These are phyloP conservation scores for Pseudogymnoascus destructans DNA, from an alignment of 2,329 filamentous ascomycete genomes.

Conservation along the genomic window DNA sequence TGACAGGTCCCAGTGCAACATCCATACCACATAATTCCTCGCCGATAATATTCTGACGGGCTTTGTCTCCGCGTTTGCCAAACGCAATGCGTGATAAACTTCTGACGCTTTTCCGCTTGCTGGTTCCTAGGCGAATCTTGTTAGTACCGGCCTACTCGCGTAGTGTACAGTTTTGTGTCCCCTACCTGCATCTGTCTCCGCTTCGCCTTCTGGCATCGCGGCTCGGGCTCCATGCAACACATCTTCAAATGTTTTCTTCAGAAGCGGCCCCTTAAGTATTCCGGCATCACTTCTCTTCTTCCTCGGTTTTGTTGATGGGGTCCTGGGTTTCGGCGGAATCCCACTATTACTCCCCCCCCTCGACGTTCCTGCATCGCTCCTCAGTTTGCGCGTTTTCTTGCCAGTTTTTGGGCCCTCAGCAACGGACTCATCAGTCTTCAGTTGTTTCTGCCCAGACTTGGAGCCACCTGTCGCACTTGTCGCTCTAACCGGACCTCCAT, in stretches of 20 bases:
- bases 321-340: neutral
- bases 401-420: neutral
- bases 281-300: neutral
- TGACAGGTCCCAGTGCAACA: neutral
- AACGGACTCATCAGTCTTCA: neutral
- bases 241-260: constrained; percentile 1
- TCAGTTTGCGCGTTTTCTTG: neutral
- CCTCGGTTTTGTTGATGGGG: neutral
- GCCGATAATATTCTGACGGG: constrained; percentile 40
- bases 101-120: neutral
- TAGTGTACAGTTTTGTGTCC: neutral
- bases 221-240: neutral
- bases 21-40: constrained; percentile 36
- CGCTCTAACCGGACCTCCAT: constrained; percentile 2
- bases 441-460: neutral
- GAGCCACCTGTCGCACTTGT: neutral
- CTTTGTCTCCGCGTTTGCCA: constrained; percentile 24
- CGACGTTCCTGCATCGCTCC: neutral
- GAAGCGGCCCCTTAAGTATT: neutral
- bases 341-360: neutral
- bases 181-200: neutral
- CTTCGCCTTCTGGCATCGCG: neutral
- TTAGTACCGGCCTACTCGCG: neutral
- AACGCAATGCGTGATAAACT: neutral
- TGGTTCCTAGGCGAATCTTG: neutral